Conservation (phyloP, 1,284 basidiomycete species). For the Meripilus lineatus region DNA sequence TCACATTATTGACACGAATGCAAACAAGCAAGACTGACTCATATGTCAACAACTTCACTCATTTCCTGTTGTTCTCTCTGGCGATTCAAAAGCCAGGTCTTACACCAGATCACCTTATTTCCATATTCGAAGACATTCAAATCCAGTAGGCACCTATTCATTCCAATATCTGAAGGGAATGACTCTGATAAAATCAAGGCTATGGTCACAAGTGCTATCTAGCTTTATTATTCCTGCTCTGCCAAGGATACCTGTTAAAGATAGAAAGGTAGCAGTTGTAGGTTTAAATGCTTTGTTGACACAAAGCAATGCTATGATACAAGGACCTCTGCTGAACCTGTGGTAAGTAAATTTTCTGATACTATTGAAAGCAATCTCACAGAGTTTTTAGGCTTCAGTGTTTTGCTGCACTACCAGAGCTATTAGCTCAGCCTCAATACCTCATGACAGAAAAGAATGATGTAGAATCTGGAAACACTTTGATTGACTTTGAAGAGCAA, state of each 20-base stretch:
- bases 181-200: slow-evolving; percentile 36
- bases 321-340: slow-evolving; percentile 52
- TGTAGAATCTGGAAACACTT: slow-evolving; percentile 60
- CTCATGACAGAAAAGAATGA: slow-evolving; percentile 43
- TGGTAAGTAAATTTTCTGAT: slow-evolving; percentile 50
- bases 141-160: slow-evolving; percentile 52
- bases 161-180: slow-evolving; percentile 5
- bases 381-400: slow-evolving; percentile 48
- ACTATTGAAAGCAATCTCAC: slow-evolving; percentile 8
- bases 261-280: slow-evolving; percentile 82
- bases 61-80: slow-evolving; percentile 73
- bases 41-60: slow-evolving; percentile 81
- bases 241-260: slow-evolving; percentile 74
- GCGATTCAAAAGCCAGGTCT: slow-evolving; percentile 74
- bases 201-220: slow-evolving; percentile 81
- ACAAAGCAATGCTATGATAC: slow-evolving; percentile 64
- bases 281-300: slow-evolving; percentile 81
- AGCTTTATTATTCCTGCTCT: slow-evolving; percentile 83
- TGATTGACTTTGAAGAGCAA: slow-evolving; percentile 87
- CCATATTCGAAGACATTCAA: slow-evolving; percentile 81
- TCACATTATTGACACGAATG: slow-evolving; percentile 81
- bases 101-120: slow-evolving; percentile 75
- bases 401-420: slow-evolving; percentile 72
- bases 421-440: slow-evolving; percentile 74
- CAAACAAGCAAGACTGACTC: slow-evolving; percentile 89